These are phyloP conservation scores for Andrographis paniculata DNA, from an alignment of 305 asterid genomes.

Conservation along the genomic window DNA sequence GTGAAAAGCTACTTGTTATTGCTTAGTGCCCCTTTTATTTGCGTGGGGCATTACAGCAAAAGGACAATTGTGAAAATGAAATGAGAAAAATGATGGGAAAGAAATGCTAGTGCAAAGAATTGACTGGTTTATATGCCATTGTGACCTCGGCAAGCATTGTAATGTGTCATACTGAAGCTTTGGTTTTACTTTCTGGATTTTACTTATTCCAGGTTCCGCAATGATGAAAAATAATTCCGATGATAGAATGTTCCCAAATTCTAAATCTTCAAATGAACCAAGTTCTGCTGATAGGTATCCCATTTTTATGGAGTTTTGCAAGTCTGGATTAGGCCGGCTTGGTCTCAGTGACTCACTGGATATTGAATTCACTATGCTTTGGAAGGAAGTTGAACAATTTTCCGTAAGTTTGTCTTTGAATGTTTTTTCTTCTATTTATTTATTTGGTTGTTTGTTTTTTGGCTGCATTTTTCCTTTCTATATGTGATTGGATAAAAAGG, in stretches of 20 bases:
- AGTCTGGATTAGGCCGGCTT: constrained; percentile 58
- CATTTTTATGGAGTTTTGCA: constrained; percentile 54
- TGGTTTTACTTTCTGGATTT: constrained; percentile 6
- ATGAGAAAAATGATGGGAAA: not conserved
- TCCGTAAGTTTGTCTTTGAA: constrained; percentile 68
- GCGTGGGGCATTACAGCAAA: constrained; percentile 5
- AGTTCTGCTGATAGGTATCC: constrained; percentile 33
- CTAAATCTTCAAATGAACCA: constrained; percentile 17
- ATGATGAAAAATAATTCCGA: constrained; percentile 11
- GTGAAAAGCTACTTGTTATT: not conserved
- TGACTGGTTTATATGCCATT: constrained; percentile 3
- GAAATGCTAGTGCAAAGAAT: constrained; percentile 2
- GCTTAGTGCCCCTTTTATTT: too few species aligned
- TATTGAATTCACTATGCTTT: constrained; percentile 36
- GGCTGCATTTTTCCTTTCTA: too few species aligned
- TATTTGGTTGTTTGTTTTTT: too few species aligned
- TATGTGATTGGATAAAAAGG: too few species aligned
- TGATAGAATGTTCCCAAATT: constrained; percentile 21
- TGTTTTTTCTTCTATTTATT: too few species aligned
- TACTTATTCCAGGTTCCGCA: not conserved
- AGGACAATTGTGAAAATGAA: not conserved
- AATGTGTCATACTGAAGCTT: not conserved
- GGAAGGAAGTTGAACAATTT: constrained; percentile 58
- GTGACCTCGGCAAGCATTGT: not conserved
- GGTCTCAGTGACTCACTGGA: constrained; percentile 43